These are phyloP conservation scores for Starmerella khaoyaiensis DNA, from an alignment of 805 yeast genomes.

Conservation along the genomic window DNA sequence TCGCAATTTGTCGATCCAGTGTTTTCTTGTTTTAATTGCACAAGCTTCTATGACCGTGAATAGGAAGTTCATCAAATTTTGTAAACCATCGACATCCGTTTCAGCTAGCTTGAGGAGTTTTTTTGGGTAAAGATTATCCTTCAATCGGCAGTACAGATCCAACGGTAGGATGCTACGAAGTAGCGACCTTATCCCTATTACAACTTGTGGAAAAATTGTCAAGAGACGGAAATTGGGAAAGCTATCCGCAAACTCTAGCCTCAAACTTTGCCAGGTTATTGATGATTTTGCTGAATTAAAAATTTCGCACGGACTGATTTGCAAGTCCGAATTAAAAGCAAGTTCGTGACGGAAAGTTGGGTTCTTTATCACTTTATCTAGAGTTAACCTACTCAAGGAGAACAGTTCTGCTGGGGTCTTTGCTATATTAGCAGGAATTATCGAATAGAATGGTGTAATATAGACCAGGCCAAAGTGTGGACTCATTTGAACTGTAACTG, in stretches of 20 bases:
- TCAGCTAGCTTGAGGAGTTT: too few relatives aligned
- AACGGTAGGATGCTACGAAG: conserved; percentile 62
- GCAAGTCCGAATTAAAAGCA: conserved; percentile 79
- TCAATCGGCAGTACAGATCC: conserved; percentile 54
- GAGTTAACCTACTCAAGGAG: conserved; percentile 71
- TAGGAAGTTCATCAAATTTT: conserved; percentile 25
- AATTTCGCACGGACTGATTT: too few relatives aligned
- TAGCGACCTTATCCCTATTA: conserved; percentile 67
- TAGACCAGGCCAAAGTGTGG: conserved; percentile 4
- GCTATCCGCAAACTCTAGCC: conserved; percentile 77
- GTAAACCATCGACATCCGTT: too few relatives aligned
- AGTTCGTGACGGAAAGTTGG: conserved; percentile 91
- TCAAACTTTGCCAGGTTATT: conserved; percentile 68
- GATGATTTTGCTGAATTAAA: background rate
- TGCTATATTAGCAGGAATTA: conserved; percentile 3
- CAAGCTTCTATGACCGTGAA: conserved; percentile 68
- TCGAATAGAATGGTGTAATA: conserved; percentile 17
- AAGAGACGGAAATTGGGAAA: conserved; percentile 34
- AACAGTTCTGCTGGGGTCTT: conserved; percentile 57
- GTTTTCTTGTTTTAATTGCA: conserved; percentile 92
- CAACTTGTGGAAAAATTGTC: conserved; percentile 50
- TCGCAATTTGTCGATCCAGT: conserved; percentile 77
- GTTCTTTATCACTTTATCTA: conserved; percentile 76
- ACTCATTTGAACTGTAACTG: conserved; percentile 5
- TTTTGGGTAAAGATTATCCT: conserved; percentile 68